Evolutionary conservation across 2,329 filamentous ascomycete species (phyloP).

Genomic region (Aplosporella prunicola): DNA sequence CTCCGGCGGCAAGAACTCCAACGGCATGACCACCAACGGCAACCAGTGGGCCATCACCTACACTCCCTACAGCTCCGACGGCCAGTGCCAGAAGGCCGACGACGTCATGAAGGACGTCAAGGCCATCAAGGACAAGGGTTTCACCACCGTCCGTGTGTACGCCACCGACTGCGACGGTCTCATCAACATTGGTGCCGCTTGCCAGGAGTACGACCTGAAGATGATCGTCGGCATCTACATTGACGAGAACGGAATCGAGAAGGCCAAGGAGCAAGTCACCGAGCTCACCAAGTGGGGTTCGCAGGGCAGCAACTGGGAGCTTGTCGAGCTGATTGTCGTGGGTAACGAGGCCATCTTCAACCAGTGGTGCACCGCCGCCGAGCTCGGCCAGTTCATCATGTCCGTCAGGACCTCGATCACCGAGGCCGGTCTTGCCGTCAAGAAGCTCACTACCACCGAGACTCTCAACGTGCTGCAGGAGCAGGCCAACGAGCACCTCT

Average conservation of each 20-base stretch:
- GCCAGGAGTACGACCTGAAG: constrained; percentile 56
- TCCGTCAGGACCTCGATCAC: constrained; percentile 55
- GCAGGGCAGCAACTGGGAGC: constrained; percentile 61
- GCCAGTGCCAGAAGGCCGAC: constrained; percentile 33
- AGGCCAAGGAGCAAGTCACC: constrained; percentile 62
- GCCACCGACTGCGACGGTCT: constrained; percentile 84
- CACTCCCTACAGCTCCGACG: constrained; percentile 36
- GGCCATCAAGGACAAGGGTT: constrained; percentile 38
- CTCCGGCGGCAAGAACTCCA: constrained; percentile 13
- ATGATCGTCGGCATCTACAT: constrained; percentile 87
- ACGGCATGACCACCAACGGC: constrained; percentile 32
- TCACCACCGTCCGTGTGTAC: constrained; percentile 70
- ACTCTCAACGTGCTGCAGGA: constrained; percentile 64
- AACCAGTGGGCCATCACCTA: constrained; percentile 41
- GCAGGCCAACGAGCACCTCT: constrained; percentile 50
- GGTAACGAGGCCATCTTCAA: constrained; percentile 88
- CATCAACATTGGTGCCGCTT: constrained; percentile 62
- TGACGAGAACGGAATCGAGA: constrained; percentile 49
- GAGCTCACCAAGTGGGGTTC: constrained; percentile 63
- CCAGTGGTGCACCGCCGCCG: constrained; percentile 51
- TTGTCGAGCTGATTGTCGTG: constrained; percentile 71
- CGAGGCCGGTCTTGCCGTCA: constrained; percentile 55
- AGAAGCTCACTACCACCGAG: constrained; percentile 68
- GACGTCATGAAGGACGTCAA: constrained; percentile 34
- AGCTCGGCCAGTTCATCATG: constrained; percentile 63